Percentiles rank a stretch among this genome's conserved stretches.
Evolutionary conservation across 2,329 filamentous ascomycete genomes (phyloP).

Genomic region (Neopestalotiopsis sp.): DNA sequence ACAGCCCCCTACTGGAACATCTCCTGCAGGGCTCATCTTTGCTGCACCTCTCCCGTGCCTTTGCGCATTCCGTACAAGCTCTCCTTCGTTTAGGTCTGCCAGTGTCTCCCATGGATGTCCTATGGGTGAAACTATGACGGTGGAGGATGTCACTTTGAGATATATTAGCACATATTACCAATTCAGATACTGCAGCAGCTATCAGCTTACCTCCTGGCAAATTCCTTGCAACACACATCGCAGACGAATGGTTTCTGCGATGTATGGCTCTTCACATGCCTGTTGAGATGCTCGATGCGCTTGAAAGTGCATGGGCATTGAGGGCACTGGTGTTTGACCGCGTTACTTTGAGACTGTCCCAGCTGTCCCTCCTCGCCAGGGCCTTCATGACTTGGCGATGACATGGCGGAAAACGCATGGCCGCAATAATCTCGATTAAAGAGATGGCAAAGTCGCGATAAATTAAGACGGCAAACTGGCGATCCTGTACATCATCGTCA

Average conservation of each 20-base stretch:
- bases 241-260: conserved; percentile 31
- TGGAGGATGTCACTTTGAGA: conserved; percentile 1
- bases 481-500: neutral
- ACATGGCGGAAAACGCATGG: neutral
- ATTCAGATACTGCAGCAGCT: neutral
- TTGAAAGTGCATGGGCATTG: conserved; percentile 35
- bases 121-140: conserved; percentile 19
- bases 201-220: conserved; percentile 33
- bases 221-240: conserved; percentile 34
- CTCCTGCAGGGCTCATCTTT: conserved; percentile 33
- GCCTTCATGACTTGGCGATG: neutral
- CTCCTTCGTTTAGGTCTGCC: conserved; percentile 28
- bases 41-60: conserved; percentile 33
- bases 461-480: neutral
- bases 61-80: conserved; percentile 35
- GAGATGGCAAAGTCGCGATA: too few relatives aligned
- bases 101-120: conserved; percentile 24
- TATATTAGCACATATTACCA: conserved; percentile 12
- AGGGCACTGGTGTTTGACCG: conserved; percentile 27
- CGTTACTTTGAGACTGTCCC: neutral
- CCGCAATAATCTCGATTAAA: neutral
- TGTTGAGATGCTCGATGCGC: conserved; percentile 36
- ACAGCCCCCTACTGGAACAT: conserved; percentile 30
- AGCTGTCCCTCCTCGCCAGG: neutral
- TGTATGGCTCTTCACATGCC: conserved; percentile 35